Conservation (phyloP, 371 early-diverging fungal genomes). For the Mortierella sp. region DNA sequence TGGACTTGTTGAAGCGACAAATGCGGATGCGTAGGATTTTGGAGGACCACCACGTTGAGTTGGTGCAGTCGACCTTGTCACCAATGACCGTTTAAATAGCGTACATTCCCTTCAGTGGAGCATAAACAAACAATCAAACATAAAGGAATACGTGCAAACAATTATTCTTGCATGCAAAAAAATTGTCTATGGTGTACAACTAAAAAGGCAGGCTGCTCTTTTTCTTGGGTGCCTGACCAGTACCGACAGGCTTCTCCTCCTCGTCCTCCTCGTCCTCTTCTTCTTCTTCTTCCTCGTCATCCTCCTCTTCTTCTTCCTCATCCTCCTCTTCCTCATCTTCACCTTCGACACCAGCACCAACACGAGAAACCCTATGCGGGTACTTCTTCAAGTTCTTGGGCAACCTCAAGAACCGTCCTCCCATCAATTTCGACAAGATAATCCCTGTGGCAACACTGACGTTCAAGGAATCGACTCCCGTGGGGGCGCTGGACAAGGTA, state of each 20-base stretch:
- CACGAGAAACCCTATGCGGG: not conserved
- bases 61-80: conserved; percentile 35
- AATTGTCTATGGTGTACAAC: not conserved
- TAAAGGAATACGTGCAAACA: not conserved
- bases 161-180: not conserved
- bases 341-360: conserved; percentile 5
- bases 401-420: conserved; percentile 38
- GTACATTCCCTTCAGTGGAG: too few species aligned
- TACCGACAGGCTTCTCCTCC: not conserved
- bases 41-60: conserved; percentile 23
- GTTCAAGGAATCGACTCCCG: conserved; percentile 70
- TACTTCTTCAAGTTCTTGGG: conserved; percentile 48
- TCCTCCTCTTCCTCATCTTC: conserved; percentile 2
- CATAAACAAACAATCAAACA: too few species aligned
- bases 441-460: conserved; percentile 75
- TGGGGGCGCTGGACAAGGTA: conserved; percentile 20
- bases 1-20: conserved; percentile 13
- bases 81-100: not conserved
- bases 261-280: not conserved
- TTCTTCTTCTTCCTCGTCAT: not conserved
- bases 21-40: conserved; percentile 19
- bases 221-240: not conserved
- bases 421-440: conserved; percentile 59
- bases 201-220: not conserved
- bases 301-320: not conserved